Conservation (phyloP, 2,329 filamentous ascomycete species). For the Claviceps lovelessii region DNA sequence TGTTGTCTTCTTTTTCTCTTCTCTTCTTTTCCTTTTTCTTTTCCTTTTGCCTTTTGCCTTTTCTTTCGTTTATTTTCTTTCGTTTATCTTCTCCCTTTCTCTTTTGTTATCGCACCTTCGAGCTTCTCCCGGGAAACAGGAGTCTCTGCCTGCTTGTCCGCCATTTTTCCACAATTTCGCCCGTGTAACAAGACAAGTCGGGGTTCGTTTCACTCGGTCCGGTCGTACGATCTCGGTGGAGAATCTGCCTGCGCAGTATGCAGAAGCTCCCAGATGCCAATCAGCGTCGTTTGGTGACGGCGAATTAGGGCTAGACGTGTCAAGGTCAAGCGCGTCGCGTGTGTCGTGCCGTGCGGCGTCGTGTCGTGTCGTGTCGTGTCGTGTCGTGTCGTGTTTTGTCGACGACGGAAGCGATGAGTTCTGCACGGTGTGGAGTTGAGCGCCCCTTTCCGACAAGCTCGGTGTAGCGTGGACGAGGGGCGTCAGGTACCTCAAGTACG, state of each 20-base stretch:
- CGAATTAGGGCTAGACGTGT: background rate
- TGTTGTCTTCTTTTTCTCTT: background rate
- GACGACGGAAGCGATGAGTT: background rate
- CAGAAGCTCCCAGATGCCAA: background rate
- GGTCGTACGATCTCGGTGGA: background rate
- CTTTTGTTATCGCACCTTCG: constrained; percentile 40
- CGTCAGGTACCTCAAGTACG: background rate
- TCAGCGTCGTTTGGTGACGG: background rate
- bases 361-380: background rate
- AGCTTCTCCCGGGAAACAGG: constrained; percentile 56
- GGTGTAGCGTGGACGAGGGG: background rate
- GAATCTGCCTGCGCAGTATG: too few species aligned
- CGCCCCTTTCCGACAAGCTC: background rate
- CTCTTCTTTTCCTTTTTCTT: background rate
- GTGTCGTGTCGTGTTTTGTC: background rate
- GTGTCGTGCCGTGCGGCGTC: background rate
- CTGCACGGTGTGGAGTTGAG: background rate
- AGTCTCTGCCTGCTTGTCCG: constrained; percentile 26
- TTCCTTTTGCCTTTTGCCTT: background rate
- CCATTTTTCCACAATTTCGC: constrained; percentile 14
- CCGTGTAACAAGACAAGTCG: background rate
- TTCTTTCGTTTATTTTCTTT: too few species aligned
- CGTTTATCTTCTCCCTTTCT: background rate
- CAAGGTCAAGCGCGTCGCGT: background rate
- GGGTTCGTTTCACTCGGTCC: background rate